Percentiles rank a stretch among this genome's conserved stretches.
Evolutionary conservation across 768 basidiomycete species (phyloP).

Genomic region (Pulveroboletus sp.): DNA sequence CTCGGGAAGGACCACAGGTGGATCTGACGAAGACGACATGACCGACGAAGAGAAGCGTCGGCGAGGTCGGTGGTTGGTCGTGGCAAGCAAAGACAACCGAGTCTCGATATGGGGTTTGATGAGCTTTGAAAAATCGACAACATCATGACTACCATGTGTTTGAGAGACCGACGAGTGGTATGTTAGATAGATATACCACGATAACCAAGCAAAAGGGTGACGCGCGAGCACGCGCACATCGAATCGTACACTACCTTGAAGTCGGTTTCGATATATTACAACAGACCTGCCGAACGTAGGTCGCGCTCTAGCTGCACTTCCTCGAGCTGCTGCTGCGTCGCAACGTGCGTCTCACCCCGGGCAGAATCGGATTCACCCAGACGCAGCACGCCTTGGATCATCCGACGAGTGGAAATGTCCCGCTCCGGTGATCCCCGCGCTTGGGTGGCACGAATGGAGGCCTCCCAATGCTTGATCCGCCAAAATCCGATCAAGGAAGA

Average conservation of each 20-base stretch:
- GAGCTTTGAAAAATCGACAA: constrained; percentile 24
- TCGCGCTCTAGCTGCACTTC: constrained; percentile 49
- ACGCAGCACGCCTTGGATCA: constrained; percentile 51
- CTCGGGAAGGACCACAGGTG: constrained; percentile 12
- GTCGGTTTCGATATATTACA: constrained; percentile 31
- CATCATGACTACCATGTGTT: too few species aligned
- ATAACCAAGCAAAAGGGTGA: background rate
- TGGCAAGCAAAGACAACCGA: constrained; percentile 63
- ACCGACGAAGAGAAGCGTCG: constrained; percentile 40
- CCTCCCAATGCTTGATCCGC: constrained; percentile 84
- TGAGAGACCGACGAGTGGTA: constrained; percentile 3
- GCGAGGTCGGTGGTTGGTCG: constrained; percentile 58
- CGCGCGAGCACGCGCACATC: background rate
- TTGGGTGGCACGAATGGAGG: constrained; percentile 51
- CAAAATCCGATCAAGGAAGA: constrained; percentile 79
- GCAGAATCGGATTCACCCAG: constrained; percentile 22
- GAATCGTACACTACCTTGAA: constrained; percentile 5
- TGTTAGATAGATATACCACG: constrained; percentile 13
- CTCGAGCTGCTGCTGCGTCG: constrained; percentile 31
- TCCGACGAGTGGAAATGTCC: constrained; percentile 48
- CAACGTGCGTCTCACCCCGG: constrained; percentile 15
- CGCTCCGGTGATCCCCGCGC: constrained; percentile 33
- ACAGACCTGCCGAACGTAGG: constrained; percentile 50
- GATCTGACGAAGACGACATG: constrained; percentile 51
- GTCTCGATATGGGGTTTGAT: constrained; percentile 71